Conservation (phyloP, 2,329 filamentous ascomycete genomes). For the Akanthomyces muscarius region DNA sequence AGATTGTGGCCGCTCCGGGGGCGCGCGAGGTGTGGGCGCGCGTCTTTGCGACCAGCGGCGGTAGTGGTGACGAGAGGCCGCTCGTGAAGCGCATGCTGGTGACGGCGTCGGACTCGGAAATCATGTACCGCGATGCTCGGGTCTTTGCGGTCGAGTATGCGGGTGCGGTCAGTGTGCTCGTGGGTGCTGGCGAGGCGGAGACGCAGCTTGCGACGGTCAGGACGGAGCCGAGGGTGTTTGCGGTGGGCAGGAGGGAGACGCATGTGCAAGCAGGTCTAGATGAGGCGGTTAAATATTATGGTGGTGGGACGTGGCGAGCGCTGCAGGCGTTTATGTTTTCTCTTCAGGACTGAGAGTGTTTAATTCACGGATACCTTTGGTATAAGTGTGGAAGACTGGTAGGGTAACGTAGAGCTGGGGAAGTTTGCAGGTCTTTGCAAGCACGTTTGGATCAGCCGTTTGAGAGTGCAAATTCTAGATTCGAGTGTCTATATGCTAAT, state of each 20-base stretch:
- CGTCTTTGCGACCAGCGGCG: neutral
- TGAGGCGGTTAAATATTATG: slow-evolving; percentile 4
- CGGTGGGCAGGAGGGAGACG: slow-evolving; percentile 11
- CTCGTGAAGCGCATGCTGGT: slow-evolving; percentile 15
- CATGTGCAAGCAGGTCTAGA: slow-evolving; percentile 18
- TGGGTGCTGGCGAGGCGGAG: neutral
- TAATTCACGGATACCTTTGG: neutral
- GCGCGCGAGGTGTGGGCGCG: slow-evolving; percentile 10
- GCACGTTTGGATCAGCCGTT: too few species aligned
- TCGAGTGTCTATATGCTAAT: too few species aligned
- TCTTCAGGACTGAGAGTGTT: neutral
- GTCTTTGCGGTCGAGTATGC: slow-evolving; percentile 8
- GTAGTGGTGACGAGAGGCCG: neutral
- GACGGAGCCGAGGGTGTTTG: slow-evolving; percentile 9
- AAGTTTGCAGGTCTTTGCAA: too few species aligned
- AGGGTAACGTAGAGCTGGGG: too few species aligned
- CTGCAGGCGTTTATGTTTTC: slow-evolving; percentile 10
- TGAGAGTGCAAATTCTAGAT: too few species aligned
- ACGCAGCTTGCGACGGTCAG: neutral
- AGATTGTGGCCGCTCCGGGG: slow-evolving; percentile 6
- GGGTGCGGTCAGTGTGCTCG: slow-evolving; percentile 1
- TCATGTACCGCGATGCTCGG: slow-evolving; percentile 9
- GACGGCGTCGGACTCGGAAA: slow-evolving; percentile 8
- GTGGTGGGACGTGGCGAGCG: slow-evolving; percentile 13
- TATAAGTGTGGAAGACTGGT: too few species aligned